Evolutionary conservation across 164 flowering plant species (phyloP), one percentile per base, ranked within the genome.

Genomic region (Umbilicus rupestris): DNA sequence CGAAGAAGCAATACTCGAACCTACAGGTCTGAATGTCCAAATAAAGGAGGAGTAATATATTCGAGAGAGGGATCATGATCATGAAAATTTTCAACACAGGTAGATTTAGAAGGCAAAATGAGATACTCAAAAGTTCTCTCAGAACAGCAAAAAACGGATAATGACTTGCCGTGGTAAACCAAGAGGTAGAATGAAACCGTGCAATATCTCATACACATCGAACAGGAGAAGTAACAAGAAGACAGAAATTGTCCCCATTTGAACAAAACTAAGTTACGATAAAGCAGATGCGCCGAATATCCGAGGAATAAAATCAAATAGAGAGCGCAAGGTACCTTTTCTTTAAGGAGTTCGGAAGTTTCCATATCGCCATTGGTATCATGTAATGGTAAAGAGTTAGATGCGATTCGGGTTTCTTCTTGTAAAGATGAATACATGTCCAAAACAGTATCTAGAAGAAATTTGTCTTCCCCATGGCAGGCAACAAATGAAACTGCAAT

Each of bases 391-490:
- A 75, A 33, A 15, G 79, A 77, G 71, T 82, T 79, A 39, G 90
- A 81, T n/a, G 75, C 83, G 64, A 80, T 65, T 65, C 72, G 76
- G 45, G 72, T 91, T 80, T 85, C 88, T 62, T 86, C 89, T 79
- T 83, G 89, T 70, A 94, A 87, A 70, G 89, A 77, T 5, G 88
- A 71, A 70, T 84, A 81, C 77, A 87, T 76, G 73, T 93, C 97
- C 84, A 91, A 77, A 10, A 89, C 79, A 1, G 92, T 86, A 77
- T 91, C 96, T 45, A 94, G 93, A 45, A 94, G 96, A 79, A 87
- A 91, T 64, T 85, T 89, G 77, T 94, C 98, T 16, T 71, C 85
- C 57, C 96, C 96, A 80, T 94, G 87, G 19, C 80, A 82, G 50
- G 97, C 79, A 70, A 91, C 75, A 73, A 94, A 86, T 67, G 98